A percentile compares a stretch with the other conserved stretches of the same genome.
phyloP scores from a whole-genome alignment of 768 basidiomycete genomes.

The Suillus bovinus region DNA sequence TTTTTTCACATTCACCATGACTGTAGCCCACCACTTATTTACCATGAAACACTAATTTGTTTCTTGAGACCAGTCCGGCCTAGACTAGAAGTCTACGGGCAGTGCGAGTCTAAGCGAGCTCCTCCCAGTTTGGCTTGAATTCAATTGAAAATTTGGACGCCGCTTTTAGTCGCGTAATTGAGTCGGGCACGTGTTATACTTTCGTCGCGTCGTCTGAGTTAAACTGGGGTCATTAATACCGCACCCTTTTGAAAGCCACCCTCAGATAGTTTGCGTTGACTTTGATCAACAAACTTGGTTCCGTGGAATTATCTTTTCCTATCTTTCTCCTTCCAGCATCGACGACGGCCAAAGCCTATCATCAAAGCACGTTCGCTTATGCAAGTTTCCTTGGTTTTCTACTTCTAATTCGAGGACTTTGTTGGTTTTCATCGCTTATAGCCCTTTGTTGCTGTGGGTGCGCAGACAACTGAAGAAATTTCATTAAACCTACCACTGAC shows the following conservation, averaged over 20 bases:
- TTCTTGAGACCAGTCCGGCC: not conserved
- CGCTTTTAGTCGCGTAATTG: not conserved
- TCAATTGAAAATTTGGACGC: not conserved
- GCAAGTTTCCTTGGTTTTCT: slow-evolving; percentile 9
- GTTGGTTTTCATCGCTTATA: slow-evolving; percentile 13
- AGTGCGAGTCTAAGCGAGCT: not conserved
- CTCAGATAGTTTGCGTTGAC: not conserved
- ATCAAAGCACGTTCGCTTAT: slow-evolving; percentile 11
- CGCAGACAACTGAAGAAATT: slow-evolving; percentile 15
- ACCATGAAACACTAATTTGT: not conserved
- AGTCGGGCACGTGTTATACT: not conserved
- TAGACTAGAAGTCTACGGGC: not conserved
- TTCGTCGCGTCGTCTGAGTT: slow-evolving; percentile 1
- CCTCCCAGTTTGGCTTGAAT: not conserved
- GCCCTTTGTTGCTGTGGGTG: slow-evolving; percentile 23
- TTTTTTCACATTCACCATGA: not conserved
- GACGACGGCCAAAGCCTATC: slow-evolving; percentile 4
- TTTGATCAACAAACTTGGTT: not conserved
- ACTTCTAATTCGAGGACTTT: slow-evolving; percentile 18
- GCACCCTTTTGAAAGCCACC: not conserved
- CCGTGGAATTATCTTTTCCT: slow-evolving; percentile 12
- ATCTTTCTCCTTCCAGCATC: slow-evolving; percentile 6
- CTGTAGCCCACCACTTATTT: not conserved
- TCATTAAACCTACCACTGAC: slow-evolving; percentile 8
- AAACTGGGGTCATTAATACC: slow-evolving; percentile 1